Base-by-base conservation (phyloP, 1,139 yeast genomes). In the Zygosaccharomyces pseudobailii region DNA sequence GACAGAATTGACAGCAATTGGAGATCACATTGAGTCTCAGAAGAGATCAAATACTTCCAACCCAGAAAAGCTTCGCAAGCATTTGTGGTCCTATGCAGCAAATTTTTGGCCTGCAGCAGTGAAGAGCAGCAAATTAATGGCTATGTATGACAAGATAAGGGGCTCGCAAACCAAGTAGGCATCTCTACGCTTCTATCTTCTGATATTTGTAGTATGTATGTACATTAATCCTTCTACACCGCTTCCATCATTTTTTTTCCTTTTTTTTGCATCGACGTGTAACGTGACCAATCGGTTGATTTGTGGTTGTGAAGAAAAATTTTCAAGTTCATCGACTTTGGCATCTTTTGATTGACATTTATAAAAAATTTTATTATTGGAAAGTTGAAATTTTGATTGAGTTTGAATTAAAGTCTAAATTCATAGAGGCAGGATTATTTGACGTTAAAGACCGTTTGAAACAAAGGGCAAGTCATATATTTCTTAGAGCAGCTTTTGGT, bases 71-170 rank as follows among this genome's bases (percentile, higher is more conserved):
- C 58, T 54, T 52, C 58, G 75, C 53, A 82, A 79, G 63, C 96
- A 90, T 59, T 71, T 92, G 50, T 92, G 99, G 98, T 79, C 87
- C 22, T 87, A 85, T 67, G 95, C 97, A 6, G 78, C 94, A 33
- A 78, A 80, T 51, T 92, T 85, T 66, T 92, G 98, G 98, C 98
- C 98, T 1, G 87, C 83, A 2, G 80, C 81, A 54, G 97, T 85
- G n/a, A 82, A 87, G 36, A 85, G 95, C 50, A 72, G 76, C 40
- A 86, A 86, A 69, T 82, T 92, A 57, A 79, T 79, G 66, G 85
- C 82, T 44, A 92, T 92, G 96, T 92, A 90, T 67, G 77, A 77
- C 60, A 84, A 87, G 67, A 69, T 82, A 52, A 77, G 52, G 9
- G 43, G 47, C 28, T 40, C 46, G 31, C 23, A 25, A 40, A 38